Base-by-base conservation (phyloP, 2,329 filamentous ascomycete genomes). In the Aspergillus viridinutans region DNA sequence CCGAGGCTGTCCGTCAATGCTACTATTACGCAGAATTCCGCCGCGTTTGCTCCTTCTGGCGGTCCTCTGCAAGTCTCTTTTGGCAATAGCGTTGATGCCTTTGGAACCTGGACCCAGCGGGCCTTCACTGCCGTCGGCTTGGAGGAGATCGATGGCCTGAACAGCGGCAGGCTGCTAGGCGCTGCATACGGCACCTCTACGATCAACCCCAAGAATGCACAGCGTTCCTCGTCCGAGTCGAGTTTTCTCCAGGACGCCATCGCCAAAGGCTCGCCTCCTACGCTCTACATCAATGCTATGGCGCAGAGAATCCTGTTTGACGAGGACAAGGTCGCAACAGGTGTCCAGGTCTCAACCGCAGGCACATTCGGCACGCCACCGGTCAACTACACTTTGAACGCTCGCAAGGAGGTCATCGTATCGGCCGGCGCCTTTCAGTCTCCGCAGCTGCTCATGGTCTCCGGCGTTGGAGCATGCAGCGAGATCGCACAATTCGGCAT, bases 251-350 rank as follows among this genome's bases (percentile, higher is more conserved):
- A 64, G 32, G 48, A 59, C n/a, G 64, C 68, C 0, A 54, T 71
- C 5, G 56, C 56, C 1, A 59, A 61, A 50, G 65, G 68, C 2
- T 67, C 68, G 45, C 38, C 23, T 2, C 68, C 72, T 38, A 69
- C 49, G 1, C 58, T 75, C 2, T 76, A 73, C 57, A 66, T 65
- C 21, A 61, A 65, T 20, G 65, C 72, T 6, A 51, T 74, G n/a
- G 74, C 69, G 0, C 66, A 69, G 48, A 70, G 69, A 52, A 69
- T 77, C 32, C 29, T 76, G 3, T 76, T 77, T 56, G 55, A 72
- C 49, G 28, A 40, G 14, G 58, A 67, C 48, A 69, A 68, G 40
- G 65, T 53, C 3, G 71, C 72, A 21, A 69, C 56, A 1, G 59
- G 59, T 3, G 55, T 61, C n/a, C 48, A 58, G 10, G 60, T 62